Evolutionary conservation across 2,329 filamentous ascomycete genomes (phyloP).

Genomic region (Chalaropsis ovoidea): DNA sequence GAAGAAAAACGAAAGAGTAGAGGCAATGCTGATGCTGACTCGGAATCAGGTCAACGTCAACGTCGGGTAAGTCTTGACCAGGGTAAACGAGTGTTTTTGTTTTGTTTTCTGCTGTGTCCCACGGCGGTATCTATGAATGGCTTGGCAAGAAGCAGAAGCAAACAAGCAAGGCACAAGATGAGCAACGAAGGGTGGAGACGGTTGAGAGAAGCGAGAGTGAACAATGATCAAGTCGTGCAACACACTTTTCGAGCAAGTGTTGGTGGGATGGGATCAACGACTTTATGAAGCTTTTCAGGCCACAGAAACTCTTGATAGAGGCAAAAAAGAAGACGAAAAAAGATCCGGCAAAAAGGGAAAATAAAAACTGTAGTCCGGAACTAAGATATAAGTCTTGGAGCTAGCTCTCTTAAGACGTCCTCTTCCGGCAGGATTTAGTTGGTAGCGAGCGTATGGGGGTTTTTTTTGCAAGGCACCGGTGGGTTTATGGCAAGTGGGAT

Average conservation of each 20-base stretch:
- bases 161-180: background rate
- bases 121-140: background rate
- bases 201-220: background rate
- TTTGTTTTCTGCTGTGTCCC: slow-evolving; percentile 1
- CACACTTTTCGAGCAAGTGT: background rate
- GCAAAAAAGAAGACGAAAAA: background rate
- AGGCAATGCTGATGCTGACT: slow-evolving; percentile 1
- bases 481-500: background rate
- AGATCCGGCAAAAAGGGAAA: background rate
- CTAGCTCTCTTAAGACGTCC: slow-evolving; percentile 4
- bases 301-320: background rate
- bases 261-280: background rate
- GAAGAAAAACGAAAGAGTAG: slow-evolving; percentile 15
- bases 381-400: slow-evolving; percentile 12
- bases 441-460: background rate
- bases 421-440: slow-evolving; percentile 11
- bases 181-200: background rate
- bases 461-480: slow-evolving; percentile 1
- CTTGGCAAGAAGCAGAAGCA: background rate
- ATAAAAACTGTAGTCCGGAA: background rate
- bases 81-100: slow-evolving; percentile 14
- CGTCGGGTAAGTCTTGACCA: background rate
- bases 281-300: slow-evolving; percentile 13
- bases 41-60: background rate
- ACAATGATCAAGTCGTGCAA: background rate